Evolutionary conservation across 257 asterid species (phyloP).

Genomic region (Fraxinus quadrangulata): DNA sequence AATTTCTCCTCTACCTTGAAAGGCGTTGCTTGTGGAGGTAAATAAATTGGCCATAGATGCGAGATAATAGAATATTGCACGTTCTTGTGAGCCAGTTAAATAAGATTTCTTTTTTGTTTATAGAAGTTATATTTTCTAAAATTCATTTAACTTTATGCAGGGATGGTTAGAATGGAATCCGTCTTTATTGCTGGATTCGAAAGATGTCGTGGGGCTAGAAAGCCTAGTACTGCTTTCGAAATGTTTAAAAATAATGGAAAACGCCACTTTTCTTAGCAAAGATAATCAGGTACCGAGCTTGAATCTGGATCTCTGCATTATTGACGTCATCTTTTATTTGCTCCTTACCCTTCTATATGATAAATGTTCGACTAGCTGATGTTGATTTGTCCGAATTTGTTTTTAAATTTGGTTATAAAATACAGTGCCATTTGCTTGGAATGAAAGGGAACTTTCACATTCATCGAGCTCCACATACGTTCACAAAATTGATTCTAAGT

Average conservation of each 20-base stretch:
- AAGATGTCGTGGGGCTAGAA: constrained; percentile 46
- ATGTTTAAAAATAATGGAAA: constrained; percentile 80
- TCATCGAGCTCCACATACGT: constrained; percentile 57
- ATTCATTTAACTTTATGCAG: constrained; percentile 39
- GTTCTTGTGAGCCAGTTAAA: neutral
- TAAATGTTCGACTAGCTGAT: neutral
- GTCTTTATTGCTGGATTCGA: constrained; percentile 33
- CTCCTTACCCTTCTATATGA: neutral
- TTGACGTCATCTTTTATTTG: neutral
- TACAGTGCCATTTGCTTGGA: constrained; percentile 76
- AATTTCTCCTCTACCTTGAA: constrained; percentile 3
- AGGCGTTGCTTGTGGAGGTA: neutral
- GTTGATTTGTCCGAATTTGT: constrained; percentile 16
- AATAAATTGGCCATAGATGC: constrained; percentile 6
- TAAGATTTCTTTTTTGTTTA: neutral
- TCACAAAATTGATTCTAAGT: constrained; percentile 64
- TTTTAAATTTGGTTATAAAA: constrained; percentile 14
- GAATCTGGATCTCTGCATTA: constrained; percentile 9
- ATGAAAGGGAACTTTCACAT: constrained; percentile 65
- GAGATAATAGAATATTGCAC: neutral
- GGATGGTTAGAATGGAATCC: constrained; percentile 55
- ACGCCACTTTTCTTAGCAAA: constrained; percentile 70
- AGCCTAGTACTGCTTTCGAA: constrained; percentile 63
- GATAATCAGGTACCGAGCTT: constrained; percentile 62
- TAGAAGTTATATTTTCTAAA: constrained; percentile 4